These are phyloP conservation scores for Candida gigantensis DNA, from an alignment of 1,139 yeast species.

Conservation along the genomic window DNA sequence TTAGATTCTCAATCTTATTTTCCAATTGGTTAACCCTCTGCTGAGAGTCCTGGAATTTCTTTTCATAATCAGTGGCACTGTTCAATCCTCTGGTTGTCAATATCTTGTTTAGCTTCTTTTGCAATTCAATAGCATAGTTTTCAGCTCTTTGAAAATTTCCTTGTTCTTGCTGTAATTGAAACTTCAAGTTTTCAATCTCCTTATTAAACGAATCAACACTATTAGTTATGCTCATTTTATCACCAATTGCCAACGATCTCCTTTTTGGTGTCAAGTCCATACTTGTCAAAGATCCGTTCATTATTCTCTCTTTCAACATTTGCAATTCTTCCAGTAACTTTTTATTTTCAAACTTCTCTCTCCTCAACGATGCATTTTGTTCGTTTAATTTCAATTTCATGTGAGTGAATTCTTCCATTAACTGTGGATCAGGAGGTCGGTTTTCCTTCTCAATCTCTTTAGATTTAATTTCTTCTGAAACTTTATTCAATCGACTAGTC, in stretches of 20 bases:
- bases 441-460: conserved; percentile 38
- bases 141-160: conserved; percentile 47
- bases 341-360: conserved; percentile 55
- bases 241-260: conserved; percentile 40
- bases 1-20: conserved; percentile 27
- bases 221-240: conserved; percentile 22
- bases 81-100: conserved; percentile 44
- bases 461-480: conserved; percentile 21
- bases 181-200: conserved; percentile 39
- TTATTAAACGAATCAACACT: conserved; percentile 26
- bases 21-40: conserved; percentile 37
- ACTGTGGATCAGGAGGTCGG: conserved; percentile 35
- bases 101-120: conserved; percentile 45
- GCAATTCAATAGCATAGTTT: conserved; percentile 47
- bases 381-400: conserved; percentile 57
- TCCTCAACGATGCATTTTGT: conserved; percentile 49
- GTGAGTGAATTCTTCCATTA: conserved; percentile 49
- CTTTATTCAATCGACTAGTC: conserved; percentile 23
- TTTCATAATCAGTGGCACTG: conserved; percentile 35
- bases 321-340: conserved; percentile 59
- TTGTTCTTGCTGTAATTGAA: conserved; percentile 43
- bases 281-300: conserved; percentile 22
- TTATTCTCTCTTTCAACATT: conserved; percentile 49
- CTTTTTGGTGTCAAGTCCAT: conserved; percentile 26
- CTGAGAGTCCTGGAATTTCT: conserved; percentile 40